Evolutionary conservation across 768 basidiomycete species (phyloP).

Genomic region (Mycena maculata): DNA sequence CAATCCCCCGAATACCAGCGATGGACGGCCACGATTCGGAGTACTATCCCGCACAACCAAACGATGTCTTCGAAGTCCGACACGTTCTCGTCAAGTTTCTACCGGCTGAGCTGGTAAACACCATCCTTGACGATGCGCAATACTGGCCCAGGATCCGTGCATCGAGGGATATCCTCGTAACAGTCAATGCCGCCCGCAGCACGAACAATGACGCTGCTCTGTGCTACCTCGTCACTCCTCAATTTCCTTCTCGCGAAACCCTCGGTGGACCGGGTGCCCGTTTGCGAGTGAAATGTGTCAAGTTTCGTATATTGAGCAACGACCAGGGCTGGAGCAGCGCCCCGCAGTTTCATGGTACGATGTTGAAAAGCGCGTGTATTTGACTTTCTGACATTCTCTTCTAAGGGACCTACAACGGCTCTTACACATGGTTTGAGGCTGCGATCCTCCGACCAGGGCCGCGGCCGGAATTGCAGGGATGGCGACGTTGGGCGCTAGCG

Average conservation of each 20-base stretch:
- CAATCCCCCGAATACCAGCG: too few relatives aligned
- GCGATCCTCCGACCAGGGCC: slow-evolving; percentile 25
- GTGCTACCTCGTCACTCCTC: slow-evolving; percentile 38
- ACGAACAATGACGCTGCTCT: slow-evolving; percentile 23
- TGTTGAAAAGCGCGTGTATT: neutral
- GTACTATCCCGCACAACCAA: slow-evolving; percentile 10
- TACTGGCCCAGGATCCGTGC: slow-evolving; percentile 43
- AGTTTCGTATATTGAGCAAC: slow-evolving; percentile 36
- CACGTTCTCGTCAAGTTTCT: slow-evolving; percentile 31
- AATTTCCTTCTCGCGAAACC: slow-evolving; percentile 24
- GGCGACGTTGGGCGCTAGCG: neutral
- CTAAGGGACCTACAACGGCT: slow-evolving; percentile 41
- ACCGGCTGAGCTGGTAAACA: slow-evolving; percentile 43
- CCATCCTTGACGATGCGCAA: slow-evolving; percentile 41
- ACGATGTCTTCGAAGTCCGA: slow-evolving; percentile 37
- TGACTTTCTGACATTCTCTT: neutral
- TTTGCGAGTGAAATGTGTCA: slow-evolving; percentile 36
- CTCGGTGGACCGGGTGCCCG: slow-evolving; percentile 6
- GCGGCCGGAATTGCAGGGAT: neutral
- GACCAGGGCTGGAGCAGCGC: slow-evolving; percentile 41
- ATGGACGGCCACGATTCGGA: too few relatives aligned
- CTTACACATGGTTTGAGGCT: slow-evolving; percentile 42
- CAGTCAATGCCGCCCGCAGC: slow-evolving; percentile 19
- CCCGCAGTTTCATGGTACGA: slow-evolving; percentile 26
- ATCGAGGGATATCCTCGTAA: neutral